These are phyloP conservation scores for Ilex aquifolium DNA, from an alignment of 257 asterid genomes.

Conservation along the genomic window DNA sequence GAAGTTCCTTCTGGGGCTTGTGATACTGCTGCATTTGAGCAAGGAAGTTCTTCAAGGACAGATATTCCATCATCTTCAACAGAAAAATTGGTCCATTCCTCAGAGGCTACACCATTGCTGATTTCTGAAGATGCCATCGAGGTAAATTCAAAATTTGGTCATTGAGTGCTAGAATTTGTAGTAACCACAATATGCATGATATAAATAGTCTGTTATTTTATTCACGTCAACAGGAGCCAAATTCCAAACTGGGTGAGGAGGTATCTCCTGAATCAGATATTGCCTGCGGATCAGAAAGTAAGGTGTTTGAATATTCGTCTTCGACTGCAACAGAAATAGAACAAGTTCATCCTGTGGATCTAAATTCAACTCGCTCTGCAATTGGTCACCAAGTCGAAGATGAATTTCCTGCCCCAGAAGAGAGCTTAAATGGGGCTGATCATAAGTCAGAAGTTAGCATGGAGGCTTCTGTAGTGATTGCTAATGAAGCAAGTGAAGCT, in stretches of 20 bases:
- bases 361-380: constrained; percentile 18
- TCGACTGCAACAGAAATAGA: constrained; percentile 27
- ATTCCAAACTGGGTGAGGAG: constrained; percentile 22
- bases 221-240: constrained; percentile 39
- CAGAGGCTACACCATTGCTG: constrained; percentile 26
- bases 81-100: constrained; percentile 18
- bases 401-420: constrained; percentile 20
- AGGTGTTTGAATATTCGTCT: constrained; percentile 25
- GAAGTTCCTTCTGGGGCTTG: constrained; percentile 41
- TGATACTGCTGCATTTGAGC: constrained; percentile 33
- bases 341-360: constrained; percentile 23
- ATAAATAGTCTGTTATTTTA: constrained; percentile 1
- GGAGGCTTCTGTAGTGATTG: constrained; percentile 29
- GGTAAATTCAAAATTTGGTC: constrained; percentile 30
- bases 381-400: not conserved
- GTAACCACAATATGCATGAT: not conserved
- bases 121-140: constrained; percentile 28
- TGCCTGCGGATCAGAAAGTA: constrained; percentile 20
- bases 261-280: constrained; percentile 27
- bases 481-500: constrained; percentile 26
- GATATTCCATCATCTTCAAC: constrained; percentile 25
- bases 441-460: constrained; percentile 19
- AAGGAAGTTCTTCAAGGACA: constrained; percentile 37
- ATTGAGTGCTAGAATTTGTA: not conserved
- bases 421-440: constrained; percentile 19